These are phyloP conservation scores for Kazachstania africana DNA, from an alignment of 805 yeast genomes.

Conservation along the genomic window DNA sequence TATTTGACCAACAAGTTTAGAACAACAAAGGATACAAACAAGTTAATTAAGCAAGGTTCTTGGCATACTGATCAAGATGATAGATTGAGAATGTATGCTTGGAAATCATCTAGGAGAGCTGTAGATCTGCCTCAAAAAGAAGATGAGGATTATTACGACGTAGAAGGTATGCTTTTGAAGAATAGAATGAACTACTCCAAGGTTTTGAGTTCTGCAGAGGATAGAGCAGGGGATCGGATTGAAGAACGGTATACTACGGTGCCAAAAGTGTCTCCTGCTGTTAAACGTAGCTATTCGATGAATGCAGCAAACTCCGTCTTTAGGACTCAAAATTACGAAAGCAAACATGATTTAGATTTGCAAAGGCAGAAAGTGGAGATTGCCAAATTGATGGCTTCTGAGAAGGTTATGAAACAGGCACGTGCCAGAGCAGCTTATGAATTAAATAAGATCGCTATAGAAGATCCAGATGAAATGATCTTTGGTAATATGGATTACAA, in stretches of 20 bases:
- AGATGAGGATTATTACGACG: conserved; percentile 22
- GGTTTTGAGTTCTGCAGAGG: too few species aligned
- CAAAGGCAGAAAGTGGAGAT: conserved; percentile 28
- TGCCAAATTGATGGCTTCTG: conserved; percentile 21
- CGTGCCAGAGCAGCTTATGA: conserved; percentile 37
- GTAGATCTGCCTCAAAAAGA: conserved; percentile 27
- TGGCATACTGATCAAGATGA: background rate
- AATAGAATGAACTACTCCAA: too few species aligned
- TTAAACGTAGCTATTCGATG: too few species aligned
- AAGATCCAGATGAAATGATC: conserved; percentile 7
- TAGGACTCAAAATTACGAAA: too few species aligned
- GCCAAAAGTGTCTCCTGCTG: too few species aligned
- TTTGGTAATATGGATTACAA: conserved; percentile 43
- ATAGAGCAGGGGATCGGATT: too few species aligned
- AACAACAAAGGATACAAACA: too few species aligned
- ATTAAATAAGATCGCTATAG: conserved; percentile 34
- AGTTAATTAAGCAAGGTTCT: conserved; percentile 4
- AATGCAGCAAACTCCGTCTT: too few species aligned
- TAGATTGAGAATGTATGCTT: too few species aligned
- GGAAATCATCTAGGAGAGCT: conserved; percentile 31
- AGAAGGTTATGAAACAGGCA: conserved; percentile 39
- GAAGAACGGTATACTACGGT: too few species aligned
- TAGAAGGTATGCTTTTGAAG: too few species aligned
- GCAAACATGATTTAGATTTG: too few species aligned
- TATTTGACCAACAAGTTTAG: background rate